These are phyloP conservation scores for Leishmania aethiopica DNA, from an alignment of 208 protist genomes.

Conservation along the genomic window DNA sequence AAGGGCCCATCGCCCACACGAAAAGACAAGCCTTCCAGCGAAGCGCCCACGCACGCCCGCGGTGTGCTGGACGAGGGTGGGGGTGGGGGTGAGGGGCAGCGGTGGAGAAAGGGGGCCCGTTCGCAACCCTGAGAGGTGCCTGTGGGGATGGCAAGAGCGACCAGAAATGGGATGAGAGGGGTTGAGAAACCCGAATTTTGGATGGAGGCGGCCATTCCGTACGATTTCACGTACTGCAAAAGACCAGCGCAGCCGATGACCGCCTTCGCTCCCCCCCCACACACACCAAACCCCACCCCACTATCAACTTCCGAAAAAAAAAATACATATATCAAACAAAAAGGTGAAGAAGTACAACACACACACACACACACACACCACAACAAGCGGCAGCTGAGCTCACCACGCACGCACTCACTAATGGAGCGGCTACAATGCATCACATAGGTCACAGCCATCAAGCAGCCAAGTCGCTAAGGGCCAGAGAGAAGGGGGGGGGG, in stretches of 20 bases:
- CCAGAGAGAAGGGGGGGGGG: neutral
- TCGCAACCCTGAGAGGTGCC: neutral
- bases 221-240: neutral
- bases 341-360: neutral
- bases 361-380: neutral
- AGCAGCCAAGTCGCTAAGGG: neutral
- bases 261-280: neutral
- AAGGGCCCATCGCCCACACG: neutral
- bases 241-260: neutral
- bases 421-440: neutral
- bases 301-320: neutral
- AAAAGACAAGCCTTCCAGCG: neutral
- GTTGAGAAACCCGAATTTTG: neutral
- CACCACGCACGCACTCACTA: neutral
- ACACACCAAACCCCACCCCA: neutral
- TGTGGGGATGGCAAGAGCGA: neutral
- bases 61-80: neutral
- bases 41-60: neutral
- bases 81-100: neutral
- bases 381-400: too few relatives aligned
- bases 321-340: slow-evolving; percentile 9
- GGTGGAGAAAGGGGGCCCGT: neutral
- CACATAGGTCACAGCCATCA: neutral
- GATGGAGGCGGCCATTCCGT: neutral
- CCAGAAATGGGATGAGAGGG: neutral